phyloP scores from a whole-genome alignment of 305 asterid species.

The Fraxinus albicans region DNA sequence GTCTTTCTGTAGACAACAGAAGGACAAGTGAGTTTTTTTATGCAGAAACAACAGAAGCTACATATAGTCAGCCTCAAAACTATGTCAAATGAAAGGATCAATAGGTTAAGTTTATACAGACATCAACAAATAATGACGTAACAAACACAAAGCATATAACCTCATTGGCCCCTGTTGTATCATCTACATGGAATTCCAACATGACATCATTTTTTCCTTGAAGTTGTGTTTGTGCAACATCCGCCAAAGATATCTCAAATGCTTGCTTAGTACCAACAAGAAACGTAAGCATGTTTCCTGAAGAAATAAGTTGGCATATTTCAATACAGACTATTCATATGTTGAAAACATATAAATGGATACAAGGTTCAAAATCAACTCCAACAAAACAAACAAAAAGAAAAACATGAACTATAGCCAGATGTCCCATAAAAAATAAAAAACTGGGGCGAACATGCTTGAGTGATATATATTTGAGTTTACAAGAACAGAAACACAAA shows the following conservation, averaged over 20 bases:
- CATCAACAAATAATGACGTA: not conserved
- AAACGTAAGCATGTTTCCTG: conserved; percentile 89
- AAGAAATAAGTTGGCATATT: conserved; percentile 22
- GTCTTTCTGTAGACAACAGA: conserved; percentile 65
- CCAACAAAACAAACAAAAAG: not conserved
- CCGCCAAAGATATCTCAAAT: conserved; percentile 92
- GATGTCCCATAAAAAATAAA: not conserved
- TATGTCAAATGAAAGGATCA: not conserved
- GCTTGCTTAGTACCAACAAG: conserved; percentile 89
- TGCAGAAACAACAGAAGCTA: not conserved
- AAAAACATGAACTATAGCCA: not conserved
- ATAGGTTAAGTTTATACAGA: not conserved
- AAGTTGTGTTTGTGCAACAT: conserved; percentile 96
- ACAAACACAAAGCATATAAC: conserved; percentile 29
- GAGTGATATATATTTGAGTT: not conserved
- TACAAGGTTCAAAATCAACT: not conserved
- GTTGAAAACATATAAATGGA: not conserved
- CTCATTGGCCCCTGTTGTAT: conserved; percentile 95
- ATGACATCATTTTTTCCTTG: conserved; percentile 96
- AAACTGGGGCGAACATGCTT: not conserved
- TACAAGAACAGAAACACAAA: not conserved
- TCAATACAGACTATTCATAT: not conserved
- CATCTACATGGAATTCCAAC: conserved; percentile 97
- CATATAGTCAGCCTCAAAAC: not conserved
- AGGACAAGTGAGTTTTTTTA: not conserved